Base-by-base conservation (phyloP, 192 early-diverging fungal genomes). In the Diversispora eburnea region DNA sequence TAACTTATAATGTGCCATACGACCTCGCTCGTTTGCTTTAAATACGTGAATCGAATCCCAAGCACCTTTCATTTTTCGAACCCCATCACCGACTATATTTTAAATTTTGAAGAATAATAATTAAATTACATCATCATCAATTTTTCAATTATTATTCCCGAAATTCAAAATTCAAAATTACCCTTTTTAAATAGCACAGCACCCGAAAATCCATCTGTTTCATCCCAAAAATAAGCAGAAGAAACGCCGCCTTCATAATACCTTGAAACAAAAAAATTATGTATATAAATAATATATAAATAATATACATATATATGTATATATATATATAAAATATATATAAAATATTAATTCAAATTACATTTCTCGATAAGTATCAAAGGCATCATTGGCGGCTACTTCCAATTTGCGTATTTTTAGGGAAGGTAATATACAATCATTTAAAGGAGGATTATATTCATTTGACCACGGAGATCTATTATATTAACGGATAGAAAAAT, bases 31-130 rank as follows among this genome's bases (percentile, higher is more conserved):
- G 71, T 89, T 79, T 5, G 93, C 95, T 77, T 96, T 93, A 67
- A 99, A 86, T 5, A 99, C 95, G 72, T 99, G 97, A 77, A 98
- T 97, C 12, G 96, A 98, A 76, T 99, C 97, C 97, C 97, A 99
- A 19, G 94, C 88, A 20, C 96, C 96, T 75, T 94, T 94, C 75
- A 89, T 87, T 43, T 88, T 84, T 64, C 84, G 86, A 69, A 91
- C 89, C 42, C 86, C 83, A 19, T 86, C 87, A 76, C 46, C 19
- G 47, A 58, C 62, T 75, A 54, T 33, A 33, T 33, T 33, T 33
- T 33, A 33, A 33, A 33, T 33, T 33, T 33, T 33, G 25, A 17
- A 46, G 25, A 63, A 22, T 22, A 20, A 73, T 15, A 64, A 1
- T 49, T 13, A 48, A 51, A n/a, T n/a, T n/a, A n/a, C n/a, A n/a